Conservation (phyloP, 176 grass and related monocot species). For the Oryza nivara region DNA sequence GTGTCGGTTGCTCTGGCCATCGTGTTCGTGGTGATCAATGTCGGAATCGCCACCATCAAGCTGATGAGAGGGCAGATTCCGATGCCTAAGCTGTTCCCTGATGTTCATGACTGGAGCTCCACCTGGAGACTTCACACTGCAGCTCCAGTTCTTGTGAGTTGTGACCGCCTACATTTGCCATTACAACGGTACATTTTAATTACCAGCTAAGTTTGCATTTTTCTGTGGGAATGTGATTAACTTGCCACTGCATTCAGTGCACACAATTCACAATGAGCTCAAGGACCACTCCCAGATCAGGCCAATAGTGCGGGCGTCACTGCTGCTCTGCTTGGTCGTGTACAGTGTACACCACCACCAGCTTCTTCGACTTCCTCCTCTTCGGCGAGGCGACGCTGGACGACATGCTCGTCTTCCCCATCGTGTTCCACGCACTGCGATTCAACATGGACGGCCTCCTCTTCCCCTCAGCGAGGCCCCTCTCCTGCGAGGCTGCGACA, state of each 20-base stretch:
- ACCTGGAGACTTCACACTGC: conserved; percentile 84
- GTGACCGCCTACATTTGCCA: conserved; percentile 96
- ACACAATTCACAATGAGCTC: conserved; percentile 78
- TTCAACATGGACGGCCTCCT: conserved; percentile 87
- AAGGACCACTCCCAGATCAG: conserved; percentile 72
- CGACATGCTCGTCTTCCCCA: conserved; percentile 96
- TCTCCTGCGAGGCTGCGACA: conserved; percentile 35
- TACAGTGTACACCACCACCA: conserved; percentile 86
- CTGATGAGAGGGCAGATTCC: conserved; percentile 58
- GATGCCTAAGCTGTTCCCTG: conserved; percentile 81
- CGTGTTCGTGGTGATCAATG: conserved; percentile 89
- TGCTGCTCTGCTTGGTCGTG: conserved; percentile 67
- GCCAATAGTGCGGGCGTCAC: conserved; percentile 65
- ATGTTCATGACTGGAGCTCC: conserved; percentile 63
- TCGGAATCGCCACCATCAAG: conserved; percentile 80
- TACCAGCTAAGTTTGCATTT: neutral
- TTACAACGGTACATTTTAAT: conserved; percentile 66
- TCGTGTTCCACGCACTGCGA: conserved; percentile 88
- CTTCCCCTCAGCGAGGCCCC: conserved; percentile 53
- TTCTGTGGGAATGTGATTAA: neutral
- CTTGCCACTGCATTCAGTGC: conserved; percentile 34
- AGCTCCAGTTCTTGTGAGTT: conserved; percentile 59
- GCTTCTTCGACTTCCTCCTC: conserved; percentile 90
- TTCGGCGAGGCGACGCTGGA: conserved; percentile 79
- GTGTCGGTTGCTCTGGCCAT: conserved; percentile 80